Conservation (phyloP, 1,284 basidiomycete genomes). For the Takashimella tepidaria region DNA sequence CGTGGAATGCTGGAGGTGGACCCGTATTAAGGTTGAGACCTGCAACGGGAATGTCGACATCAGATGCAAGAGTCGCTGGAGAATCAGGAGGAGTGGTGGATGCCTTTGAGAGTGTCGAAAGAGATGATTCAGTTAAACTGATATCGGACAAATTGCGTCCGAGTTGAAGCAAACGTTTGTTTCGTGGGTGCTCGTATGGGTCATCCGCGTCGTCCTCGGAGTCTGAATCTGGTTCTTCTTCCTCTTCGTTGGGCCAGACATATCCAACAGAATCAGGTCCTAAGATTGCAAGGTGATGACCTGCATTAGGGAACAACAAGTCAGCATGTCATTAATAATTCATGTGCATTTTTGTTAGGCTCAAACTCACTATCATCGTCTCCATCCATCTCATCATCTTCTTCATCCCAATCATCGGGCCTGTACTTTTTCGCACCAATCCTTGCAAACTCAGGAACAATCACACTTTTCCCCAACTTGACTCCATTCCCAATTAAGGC, state of each 20-base stretch:
- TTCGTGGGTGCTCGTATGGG: constrained; percentile 46
- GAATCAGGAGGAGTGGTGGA: constrained; percentile 36
- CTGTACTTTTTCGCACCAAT: constrained; percentile 70
- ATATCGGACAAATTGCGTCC: constrained; percentile 41
- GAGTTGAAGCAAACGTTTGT: constrained; percentile 44
- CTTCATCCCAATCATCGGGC: constrained; percentile 63
- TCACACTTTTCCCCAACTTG: constrained; percentile 64
- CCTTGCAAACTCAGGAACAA: constrained; percentile 63
- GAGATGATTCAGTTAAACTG: constrained; percentile 24
- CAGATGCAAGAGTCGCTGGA: constrained; percentile 21
- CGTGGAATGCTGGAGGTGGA: constrained; percentile 33
- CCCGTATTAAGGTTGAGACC: constrained; percentile 27
- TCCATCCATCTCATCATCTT: constrained; percentile 48
- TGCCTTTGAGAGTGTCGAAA: constrained; percentile 45
- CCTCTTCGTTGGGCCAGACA: constrained; percentile 48
- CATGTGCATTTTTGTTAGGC: not conserved
- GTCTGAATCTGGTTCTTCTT: constrained; percentile 34
- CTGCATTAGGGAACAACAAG: constrained; percentile 8
- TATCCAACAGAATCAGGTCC: constrained; percentile 42
- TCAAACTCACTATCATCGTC: constrained; percentile 26
- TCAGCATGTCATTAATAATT: constrained; percentile 4
- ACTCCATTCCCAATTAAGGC: constrained; percentile 65
- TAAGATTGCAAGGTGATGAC: constrained; percentile 23
- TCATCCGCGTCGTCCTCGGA: constrained; percentile 44
- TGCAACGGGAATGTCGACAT: constrained; percentile 22